phyloP scores from a whole-genome alignment of 768 basidiomycete species.

The Pulveroboletus sp. region DNA sequence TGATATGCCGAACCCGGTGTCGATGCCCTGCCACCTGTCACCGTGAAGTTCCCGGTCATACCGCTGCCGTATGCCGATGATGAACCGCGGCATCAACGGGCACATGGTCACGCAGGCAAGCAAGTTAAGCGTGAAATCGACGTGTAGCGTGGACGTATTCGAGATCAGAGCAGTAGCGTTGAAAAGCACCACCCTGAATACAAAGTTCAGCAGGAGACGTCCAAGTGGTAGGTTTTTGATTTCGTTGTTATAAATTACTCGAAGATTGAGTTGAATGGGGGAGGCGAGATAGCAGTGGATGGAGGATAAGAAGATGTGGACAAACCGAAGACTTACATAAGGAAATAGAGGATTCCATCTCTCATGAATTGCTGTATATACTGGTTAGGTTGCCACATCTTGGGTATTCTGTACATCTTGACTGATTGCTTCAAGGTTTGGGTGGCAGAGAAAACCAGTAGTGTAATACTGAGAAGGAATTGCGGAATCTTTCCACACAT shows the following conservation, averaged over 20 bases:
- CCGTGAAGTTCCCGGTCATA: background rate
- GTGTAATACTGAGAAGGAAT: too few relatives aligned
- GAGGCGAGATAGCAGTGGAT: too few relatives aligned
- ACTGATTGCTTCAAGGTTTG: too few relatives aligned
- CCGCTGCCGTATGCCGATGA: slow-evolving; percentile 5
- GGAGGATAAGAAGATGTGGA: too few relatives aligned
- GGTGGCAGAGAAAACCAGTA: too few relatives aligned
- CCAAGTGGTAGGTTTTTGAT: background rate
- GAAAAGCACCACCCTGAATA: background rate
- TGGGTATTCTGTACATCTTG: too few relatives aligned
- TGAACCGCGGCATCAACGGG: slow-evolving; percentile 4
- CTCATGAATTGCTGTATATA: slow-evolving; percentile 2
- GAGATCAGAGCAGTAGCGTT: background rate
- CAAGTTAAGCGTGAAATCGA: background rate
- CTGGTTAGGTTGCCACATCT: slow-evolving; percentile 6
- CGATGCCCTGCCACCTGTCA: background rate
- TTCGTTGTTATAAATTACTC: too few relatives aligned
- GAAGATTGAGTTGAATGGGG: too few relatives aligned
- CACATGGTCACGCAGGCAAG: background rate
- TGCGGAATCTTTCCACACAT: too few relatives aligned
- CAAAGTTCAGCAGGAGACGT: too few relatives aligned
- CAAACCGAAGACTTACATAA: background rate
- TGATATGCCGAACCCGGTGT: slow-evolving; percentile 2
- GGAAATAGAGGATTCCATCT: slow-evolving; percentile 10
- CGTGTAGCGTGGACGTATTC: background rate